Evolutionary conservation across 768 basidiomycete species (phyloP), one percentile per base, ranked within the genome.

Genomic region (Agaricus sinodeliciosus): DNA sequence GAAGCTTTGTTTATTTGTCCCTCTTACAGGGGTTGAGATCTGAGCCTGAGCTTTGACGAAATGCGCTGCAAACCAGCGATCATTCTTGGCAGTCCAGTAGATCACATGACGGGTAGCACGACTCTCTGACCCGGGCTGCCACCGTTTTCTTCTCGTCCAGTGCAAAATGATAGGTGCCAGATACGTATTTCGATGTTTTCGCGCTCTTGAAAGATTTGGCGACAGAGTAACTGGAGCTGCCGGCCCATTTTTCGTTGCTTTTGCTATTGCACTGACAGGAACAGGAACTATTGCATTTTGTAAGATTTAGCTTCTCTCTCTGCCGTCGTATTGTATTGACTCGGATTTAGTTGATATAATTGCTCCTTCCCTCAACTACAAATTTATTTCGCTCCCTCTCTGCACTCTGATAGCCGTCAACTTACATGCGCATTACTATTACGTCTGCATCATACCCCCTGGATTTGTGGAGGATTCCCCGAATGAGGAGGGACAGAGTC

Each of bases 191-290:
- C 68, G 72, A 39, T 80, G 79, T 65, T 79, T 79, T 64, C 76
- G 74, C 62, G 62, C 71, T 12, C 64, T 94, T 11, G 94, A 97
- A 70, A 71, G 81, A 49, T 67, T 72, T 45, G 94, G 80, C 4
- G 91, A 96, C 66, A 72, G 77, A 58, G 60, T 95, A 36, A 96
- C 92, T 0, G 92, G 94, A 49, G 87, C 89, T 48, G 94, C 90
- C 27, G 95, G 95, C 0, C 95, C 94, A 0, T 81, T 87, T 62
- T 98, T 98, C 64, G 81, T 98, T 36, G 77, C 71, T 0, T 72
- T 95, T n/a, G 94, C 92, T 3, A 73, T 86, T 50, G 61, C 82
- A 6, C 75, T 98, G 25, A 83, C 94, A 13, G 68, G 74, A 9
- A 60, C 74, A 1, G 94, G 92, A 42, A 73, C 80, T 0, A 56